phyloP scores from a whole-genome alignment of 2,329 filamentous ascomycete species.

The Aspergillus sp. region DNA sequence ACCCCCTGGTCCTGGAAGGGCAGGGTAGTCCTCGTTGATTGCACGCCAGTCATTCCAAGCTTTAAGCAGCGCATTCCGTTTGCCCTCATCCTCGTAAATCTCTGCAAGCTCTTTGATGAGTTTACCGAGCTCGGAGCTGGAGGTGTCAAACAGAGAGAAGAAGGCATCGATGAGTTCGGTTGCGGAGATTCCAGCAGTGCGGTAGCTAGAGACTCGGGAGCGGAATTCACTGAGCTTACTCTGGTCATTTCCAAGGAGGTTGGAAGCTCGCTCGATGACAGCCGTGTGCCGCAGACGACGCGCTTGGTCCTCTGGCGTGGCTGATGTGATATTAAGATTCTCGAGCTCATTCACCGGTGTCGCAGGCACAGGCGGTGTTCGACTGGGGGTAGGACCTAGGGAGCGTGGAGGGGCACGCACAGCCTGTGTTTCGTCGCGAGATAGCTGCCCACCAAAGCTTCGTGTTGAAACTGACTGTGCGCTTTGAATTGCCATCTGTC shows the following conservation, averaged over 20 bases:
- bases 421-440: constrained; percentile 49
- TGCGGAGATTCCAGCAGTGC: constrained; percentile 66
- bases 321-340: constrained; percentile 50
- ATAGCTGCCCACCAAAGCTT: constrained; percentile 82
- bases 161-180: constrained; percentile 80
- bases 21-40: constrained; percentile 94
- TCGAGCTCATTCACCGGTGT: constrained; percentile 46
- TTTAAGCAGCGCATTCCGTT: constrained; percentile 70
- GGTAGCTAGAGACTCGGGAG: constrained; percentile 74
- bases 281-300: constrained; percentile 76
- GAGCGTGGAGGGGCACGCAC: constrained; percentile 47
- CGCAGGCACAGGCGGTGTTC: constrained; percentile 24
- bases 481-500: constrained; percentile 87
- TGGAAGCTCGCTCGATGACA: constrained; percentile 81
- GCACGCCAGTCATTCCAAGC: constrained; percentile 96
- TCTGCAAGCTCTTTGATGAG: constrained; percentile 89
- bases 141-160: constrained; percentile 81
- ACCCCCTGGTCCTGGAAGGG: constrained; percentile 72
- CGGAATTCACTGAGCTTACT: constrained; percentile 78
- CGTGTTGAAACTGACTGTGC: constrained; percentile 76
- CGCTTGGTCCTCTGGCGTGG: constrained; percentile 76
- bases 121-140: constrained; percentile 78
- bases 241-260: constrained; percentile 74
- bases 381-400: constrained; percentile 27
- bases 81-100: constrained; percentile 79